These are phyloP conservation scores for Tricholoma flavovirens DNA, from an alignment of 768 basidiomycete genomes.

Conservation along the genomic window DNA sequence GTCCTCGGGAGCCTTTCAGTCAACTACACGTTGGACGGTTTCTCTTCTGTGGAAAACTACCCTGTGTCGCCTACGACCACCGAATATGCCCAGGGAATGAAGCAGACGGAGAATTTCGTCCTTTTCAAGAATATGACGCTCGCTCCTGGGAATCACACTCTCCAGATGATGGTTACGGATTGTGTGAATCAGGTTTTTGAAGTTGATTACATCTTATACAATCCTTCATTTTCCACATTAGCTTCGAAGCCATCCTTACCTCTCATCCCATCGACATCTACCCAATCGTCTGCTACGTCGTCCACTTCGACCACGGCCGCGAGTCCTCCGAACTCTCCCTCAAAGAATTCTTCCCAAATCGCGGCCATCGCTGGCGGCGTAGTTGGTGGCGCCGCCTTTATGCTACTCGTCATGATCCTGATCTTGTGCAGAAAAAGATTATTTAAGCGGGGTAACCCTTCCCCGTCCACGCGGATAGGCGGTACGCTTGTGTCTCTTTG, in stretches of 20 bases:
- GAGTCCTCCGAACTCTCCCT: background rate
- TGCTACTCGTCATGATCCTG: background rate
- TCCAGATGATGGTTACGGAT: constrained; percentile 3
- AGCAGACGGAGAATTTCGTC: background rate
- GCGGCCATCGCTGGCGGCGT: background rate
- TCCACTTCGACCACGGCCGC: background rate
- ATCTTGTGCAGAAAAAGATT: background rate
- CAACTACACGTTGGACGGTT: background rate
- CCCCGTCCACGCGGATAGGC: background rate
- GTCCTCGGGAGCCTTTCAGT: background rate
- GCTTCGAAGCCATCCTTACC: background rate
- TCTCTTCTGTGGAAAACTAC: background rate
- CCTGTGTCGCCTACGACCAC: background rate
- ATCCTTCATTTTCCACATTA: constrained; percentile 1
- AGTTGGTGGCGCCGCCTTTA: background rate
- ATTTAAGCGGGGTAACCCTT: background rate
- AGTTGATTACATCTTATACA: constrained; percentile 6
- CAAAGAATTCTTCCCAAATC: background rate
- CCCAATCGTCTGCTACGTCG: background rate
- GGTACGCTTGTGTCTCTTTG: background rate
- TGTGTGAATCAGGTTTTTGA: background rate
- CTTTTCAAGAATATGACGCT: background rate
- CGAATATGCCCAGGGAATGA: background rate
- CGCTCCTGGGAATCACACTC: constrained; percentile 1
- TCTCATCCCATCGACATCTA: background rate